A percentile compares a stretch with the other conserved stretches of the same genome.
These are phyloP conservation scores for Mycena capillaripes DNA, from an alignment of 768 basidiomycete genomes.

Conservation along the genomic window DNA sequence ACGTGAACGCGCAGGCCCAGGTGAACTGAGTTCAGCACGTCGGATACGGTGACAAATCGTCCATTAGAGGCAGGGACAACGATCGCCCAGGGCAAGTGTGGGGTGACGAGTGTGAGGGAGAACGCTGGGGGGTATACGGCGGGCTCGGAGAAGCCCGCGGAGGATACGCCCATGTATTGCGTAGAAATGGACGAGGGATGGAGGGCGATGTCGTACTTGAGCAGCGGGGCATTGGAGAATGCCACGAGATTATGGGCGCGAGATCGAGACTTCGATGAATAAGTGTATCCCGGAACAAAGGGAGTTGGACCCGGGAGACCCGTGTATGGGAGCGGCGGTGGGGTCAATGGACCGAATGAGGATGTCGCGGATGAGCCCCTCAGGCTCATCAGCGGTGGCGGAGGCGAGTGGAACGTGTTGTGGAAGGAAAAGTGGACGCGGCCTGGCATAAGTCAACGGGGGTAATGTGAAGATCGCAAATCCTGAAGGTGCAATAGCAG, in stretches of 20 bases:
- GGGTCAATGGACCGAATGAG: background rate
- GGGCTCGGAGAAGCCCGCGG: slow-evolving; percentile 5
- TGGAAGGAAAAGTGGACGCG: slow-evolving; percentile 13
- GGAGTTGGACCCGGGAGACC: slow-evolving; percentile 20
- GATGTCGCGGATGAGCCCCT: slow-evolving; percentile 4
- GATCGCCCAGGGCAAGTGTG: slow-evolving; percentile 21
- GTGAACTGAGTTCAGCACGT: slow-evolving; percentile 6
- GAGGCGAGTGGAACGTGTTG: slow-evolving; percentile 26
- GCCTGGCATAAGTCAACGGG: background rate
- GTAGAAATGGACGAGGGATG: slow-evolving; percentile 6
- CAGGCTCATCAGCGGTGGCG: slow-evolving; percentile 1
- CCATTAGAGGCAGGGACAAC: slow-evolving; percentile 8
- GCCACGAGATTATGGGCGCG: slow-evolving; percentile 22
- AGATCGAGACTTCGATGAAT: background rate
- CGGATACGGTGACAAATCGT: slow-evolving; percentile 13
- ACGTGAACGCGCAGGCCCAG: slow-evolving; percentile 5
- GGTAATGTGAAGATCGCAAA: too few relatives aligned
- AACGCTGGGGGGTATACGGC: slow-evolving; percentile 14
- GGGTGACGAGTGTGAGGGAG: slow-evolving; percentile 12
- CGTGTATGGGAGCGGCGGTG: background rate
- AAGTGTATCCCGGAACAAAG: background rate
- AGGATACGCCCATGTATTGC: background rate
- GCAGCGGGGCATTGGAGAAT: background rate
- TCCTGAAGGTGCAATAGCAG: too few relatives aligned
- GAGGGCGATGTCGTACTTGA: slow-evolving; percentile 19